Evolutionary conservation across 2,329 filamentous ascomycete species (phyloP).

Genomic region (Xylaria digitata): DNA sequence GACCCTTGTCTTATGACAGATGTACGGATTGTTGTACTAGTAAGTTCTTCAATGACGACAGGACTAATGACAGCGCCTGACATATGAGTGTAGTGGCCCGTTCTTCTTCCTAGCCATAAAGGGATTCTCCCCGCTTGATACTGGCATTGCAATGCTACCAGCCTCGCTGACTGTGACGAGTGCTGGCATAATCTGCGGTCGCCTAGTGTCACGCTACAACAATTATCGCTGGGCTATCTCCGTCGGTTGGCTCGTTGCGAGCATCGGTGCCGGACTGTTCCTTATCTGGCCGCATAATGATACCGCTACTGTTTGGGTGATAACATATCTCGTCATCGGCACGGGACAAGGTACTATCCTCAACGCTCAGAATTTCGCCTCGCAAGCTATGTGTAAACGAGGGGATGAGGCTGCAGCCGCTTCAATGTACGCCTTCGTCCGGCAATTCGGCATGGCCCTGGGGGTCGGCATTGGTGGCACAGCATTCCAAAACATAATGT

Average conservation of each 20-base stretch:
- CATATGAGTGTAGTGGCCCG: constrained; percentile 39
- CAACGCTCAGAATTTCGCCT: constrained; percentile 55
- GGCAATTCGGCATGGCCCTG: constrained; percentile 56
- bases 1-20: constrained; percentile 28
- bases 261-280: constrained; percentile 35
- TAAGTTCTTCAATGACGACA: constrained; percentile 28
- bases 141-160: constrained; percentile 52
- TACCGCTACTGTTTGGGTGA: constrained; percentile 50
- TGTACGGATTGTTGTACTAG: constrained; percentile 46
- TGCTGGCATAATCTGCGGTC: constrained; percentile 48
- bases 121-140: constrained; percentile 48
- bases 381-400: constrained; percentile 53
- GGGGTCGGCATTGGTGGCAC: constrained; percentile 56
- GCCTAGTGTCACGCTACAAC: constrained; percentile 41
- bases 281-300: constrained; percentile 41
- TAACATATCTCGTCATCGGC: constrained; percentile 52
- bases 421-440: constrained; percentile 56
- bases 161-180: constrained; percentile 49
- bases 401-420: constrained; percentile 54
- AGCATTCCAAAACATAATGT: constrained; percentile 57
- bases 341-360: constrained; percentile 54
- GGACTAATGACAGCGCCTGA: constrained; percentile 11
- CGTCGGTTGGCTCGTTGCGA: constrained; percentile 50
- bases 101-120: constrained; percentile 55
- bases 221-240: constrained; percentile 53